phyloP scores from a whole-genome alignment of 495 filamentous ascomycete genomes.

The Trichoderma reesei region DNA sequence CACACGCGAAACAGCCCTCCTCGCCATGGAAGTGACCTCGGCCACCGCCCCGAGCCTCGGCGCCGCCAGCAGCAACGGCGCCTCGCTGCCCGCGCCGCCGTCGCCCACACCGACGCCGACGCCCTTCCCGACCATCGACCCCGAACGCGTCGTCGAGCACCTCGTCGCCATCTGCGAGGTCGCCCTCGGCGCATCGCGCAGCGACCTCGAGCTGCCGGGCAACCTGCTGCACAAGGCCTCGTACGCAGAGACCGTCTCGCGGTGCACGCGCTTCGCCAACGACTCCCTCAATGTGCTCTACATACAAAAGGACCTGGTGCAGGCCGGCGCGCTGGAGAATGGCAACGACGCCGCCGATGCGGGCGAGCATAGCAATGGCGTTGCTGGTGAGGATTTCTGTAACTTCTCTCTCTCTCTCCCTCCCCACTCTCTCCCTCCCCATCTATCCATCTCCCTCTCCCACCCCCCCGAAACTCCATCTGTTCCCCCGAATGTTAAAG shows the following conservation, averaged over 20 bases:
- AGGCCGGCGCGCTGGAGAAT: conserved; percentile 28
- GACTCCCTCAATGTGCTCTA: conserved; percentile 83
- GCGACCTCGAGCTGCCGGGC: conserved; percentile 67
- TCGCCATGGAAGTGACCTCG: conserved; percentile 32
- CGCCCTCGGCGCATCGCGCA: conserved; percentile 71
- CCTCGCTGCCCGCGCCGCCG: conserved; percentile 17
- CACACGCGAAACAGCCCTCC: background rate
- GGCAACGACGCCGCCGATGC: conserved; percentile 8
- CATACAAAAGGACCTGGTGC: conserved; percentile 70
- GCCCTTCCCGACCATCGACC: conserved; percentile 39
- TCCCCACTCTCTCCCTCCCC: background rate
- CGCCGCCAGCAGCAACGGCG: conserved; percentile 28
- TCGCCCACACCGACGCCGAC: conserved; percentile 32
- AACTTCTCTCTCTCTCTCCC: background rate
- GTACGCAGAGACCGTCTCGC: conserved; percentile 67
- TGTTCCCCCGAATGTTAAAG: no score
- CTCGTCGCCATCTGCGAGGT: conserved; percentile 68
- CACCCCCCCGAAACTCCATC: no score
- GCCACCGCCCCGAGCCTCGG: conserved; percentile 16
- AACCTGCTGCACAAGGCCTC: conserved; percentile 68
- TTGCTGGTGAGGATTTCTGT: conserved; percentile 19
- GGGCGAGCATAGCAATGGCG: conserved; percentile 15
- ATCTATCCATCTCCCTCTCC: background rate
- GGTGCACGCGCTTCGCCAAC: conserved; percentile 80
- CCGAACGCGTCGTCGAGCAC: conserved; percentile 60